Evolutionary conservation across 2,329 filamentous ascomycete species (phyloP).

Genomic region (Penicillium thymicola): DNA sequence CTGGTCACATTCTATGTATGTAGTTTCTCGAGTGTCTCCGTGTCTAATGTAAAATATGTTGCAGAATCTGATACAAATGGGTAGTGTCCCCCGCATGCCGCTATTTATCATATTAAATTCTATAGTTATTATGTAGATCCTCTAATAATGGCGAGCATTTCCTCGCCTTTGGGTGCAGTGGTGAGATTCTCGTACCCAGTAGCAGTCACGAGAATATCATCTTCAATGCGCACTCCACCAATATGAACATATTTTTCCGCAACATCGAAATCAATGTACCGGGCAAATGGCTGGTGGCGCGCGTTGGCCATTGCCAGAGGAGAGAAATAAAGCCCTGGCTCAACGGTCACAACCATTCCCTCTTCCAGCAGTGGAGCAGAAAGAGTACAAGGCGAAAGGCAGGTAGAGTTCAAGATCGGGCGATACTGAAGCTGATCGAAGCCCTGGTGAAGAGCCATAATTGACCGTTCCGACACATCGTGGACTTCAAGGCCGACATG

Average conservation of each 20-base stretch:
- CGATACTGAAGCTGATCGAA: neutral
- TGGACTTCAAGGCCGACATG: constrained; percentile 52
- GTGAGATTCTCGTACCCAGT: constrained; percentile 70
- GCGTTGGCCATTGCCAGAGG: constrained; percentile 36
- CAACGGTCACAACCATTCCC: constrained; percentile 56
- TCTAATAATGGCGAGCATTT: constrained; percentile 43
- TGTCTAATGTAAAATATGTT: neutral
- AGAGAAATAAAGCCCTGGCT: constrained; percentile 52
- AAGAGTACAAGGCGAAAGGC: constrained; percentile 31
- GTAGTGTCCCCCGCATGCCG: neutral
- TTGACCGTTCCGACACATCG: constrained; percentile 39
- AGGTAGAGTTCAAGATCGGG: constrained; percentile 3
- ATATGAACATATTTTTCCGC: constrained; percentile 40
- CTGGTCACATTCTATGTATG: neutral
- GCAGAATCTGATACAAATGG: neutral
- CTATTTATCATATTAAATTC: neutral
- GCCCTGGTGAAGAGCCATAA: constrained; percentile 26
- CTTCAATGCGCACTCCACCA: constrained; percentile 46
- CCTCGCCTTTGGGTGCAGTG: constrained; percentile 65
- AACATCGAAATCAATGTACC: constrained; percentile 41
- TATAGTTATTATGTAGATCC: constrained; percentile 8
- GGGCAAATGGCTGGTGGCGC: constrained; percentile 28
- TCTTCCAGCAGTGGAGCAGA: constrained; percentile 44
- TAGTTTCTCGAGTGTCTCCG: neutral
- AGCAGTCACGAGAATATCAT: constrained; percentile 68